These are phyloP conservation scores for Fusarium fujikuroi DNA, from an alignment of 2,329 filamentous ascomycete species.

Conservation along the genomic window DNA sequence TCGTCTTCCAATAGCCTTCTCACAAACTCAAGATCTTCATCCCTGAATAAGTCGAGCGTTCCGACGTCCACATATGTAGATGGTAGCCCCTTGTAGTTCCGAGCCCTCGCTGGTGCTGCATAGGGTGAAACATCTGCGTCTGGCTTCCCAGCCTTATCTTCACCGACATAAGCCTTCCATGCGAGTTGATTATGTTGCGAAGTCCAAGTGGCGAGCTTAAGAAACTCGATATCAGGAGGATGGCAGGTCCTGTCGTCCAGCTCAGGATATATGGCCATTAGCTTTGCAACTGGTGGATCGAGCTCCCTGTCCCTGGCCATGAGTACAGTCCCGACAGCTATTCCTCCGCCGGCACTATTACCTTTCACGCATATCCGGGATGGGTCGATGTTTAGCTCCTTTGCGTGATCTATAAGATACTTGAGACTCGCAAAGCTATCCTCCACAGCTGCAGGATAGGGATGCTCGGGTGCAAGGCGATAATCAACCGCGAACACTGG, in stretches of 20 bases:
- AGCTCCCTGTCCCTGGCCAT: slow-evolving; percentile 31
- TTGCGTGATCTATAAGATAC: slow-evolving; percentile 25
- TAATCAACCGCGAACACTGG: slow-evolving; percentile 37
- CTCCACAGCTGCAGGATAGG: slow-evolving; percentile 18
- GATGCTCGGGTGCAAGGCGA: slow-evolving; percentile 37
- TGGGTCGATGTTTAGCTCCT: slow-evolving; percentile 29
- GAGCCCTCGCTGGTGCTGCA: slow-evolving; percentile 32
- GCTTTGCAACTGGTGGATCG: slow-evolving; percentile 23
- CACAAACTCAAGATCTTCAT: slow-evolving; percentile 34
- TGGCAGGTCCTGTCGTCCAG: slow-evolving; percentile 30
- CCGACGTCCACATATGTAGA: slow-evolving; percentile 35
- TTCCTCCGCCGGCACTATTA: slow-evolving; percentile 29
- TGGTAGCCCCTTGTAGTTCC: slow-evolving; percentile 19
- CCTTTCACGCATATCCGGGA: slow-evolving; percentile 31
- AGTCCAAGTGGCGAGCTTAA: slow-evolving; percentile 25
- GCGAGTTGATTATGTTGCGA: slow-evolving; percentile 7
- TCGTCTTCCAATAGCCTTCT: slow-evolving; percentile 32
- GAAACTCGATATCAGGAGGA: slow-evolving; percentile 1
- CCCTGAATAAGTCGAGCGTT: slow-evolving; percentile 32
- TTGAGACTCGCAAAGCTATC: slow-evolving; percentile 34
- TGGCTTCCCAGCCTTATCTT: slow-evolving; percentile 27
- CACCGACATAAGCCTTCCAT: slow-evolving; percentile 38
- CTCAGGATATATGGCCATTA: slow-evolving; percentile 34
- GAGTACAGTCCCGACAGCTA: slow-evolving; percentile 25
- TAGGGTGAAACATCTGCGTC: slow-evolving; percentile 28